These are phyloP conservation scores for Aspergillus tubingensis DNA, from an alignment of 2,329 filamentous ascomycete genomes.

Conservation along the genomic window DNA sequence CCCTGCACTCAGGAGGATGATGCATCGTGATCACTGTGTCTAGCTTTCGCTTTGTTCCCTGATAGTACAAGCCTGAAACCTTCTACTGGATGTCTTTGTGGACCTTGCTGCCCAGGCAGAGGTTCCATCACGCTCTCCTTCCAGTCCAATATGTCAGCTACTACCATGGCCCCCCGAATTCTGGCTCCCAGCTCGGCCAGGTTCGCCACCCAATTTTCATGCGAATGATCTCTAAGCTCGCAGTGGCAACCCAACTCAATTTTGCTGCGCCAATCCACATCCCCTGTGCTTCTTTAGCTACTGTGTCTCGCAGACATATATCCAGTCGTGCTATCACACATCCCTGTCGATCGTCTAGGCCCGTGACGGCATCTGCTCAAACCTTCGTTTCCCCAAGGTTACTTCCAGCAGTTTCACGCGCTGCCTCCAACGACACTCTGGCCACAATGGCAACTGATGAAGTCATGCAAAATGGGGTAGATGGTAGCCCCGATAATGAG, in stretches of 20 bases:
- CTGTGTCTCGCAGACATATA: not conserved
- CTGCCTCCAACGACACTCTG: not conserved
- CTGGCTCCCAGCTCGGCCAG: slow-evolving; percentile 17
- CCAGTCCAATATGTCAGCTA: slow-evolving; percentile 32
- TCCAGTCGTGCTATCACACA: slow-evolving; percentile 10
- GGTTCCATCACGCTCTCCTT: slow-evolving; percentile 25
- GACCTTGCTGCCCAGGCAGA: slow-evolving; percentile 24
- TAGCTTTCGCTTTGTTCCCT: not conserved
- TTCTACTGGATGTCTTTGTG: slow-evolving; percentile 36
- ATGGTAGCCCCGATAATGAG: not conserved
- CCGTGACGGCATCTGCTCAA: slow-evolving; percentile 9
- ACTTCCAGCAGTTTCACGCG: slow-evolving; percentile 6
- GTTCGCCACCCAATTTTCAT: slow-evolving; percentile 33
- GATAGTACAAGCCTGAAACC: not conserved
- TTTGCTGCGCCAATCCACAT: slow-evolving; percentile 9
- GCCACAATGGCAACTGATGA: not conserved
- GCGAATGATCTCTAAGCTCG: slow-evolving; percentile 27
- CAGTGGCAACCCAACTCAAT: slow-evolving; percentile 28
- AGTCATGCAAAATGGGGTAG: not conserved
- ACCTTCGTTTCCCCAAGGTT: slow-evolving; percentile 6
- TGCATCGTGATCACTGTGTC: not conserved
- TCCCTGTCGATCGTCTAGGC: slow-evolving; percentile 17
- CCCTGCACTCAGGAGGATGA: not conserved
- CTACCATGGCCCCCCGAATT: slow-evolving; percentile 29
- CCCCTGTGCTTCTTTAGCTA: slow-evolving; percentile 3